phyloP scores from a whole-genome alignment of 2,329 filamentous ascomycete species.

The Teratosphaeria epicoccoides region DNA sequence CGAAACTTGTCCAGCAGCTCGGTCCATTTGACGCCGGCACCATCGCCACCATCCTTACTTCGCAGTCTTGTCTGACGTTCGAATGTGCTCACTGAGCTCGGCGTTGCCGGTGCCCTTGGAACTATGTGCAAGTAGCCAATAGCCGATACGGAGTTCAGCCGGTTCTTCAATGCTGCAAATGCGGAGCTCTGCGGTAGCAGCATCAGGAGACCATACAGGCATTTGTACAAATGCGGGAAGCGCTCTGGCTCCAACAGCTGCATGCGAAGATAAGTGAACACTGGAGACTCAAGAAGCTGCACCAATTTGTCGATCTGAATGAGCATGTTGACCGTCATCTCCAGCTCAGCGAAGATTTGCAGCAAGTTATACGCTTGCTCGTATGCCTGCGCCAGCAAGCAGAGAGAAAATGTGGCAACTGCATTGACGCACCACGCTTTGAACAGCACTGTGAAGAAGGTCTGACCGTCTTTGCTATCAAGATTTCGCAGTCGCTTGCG shows the following conservation, averaged over 20 bases:
- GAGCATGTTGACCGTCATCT: constrained; percentile 97
- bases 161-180: constrained; percentile 92
- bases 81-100: constrained; percentile 31
- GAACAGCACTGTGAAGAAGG: constrained; percentile 88
- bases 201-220: constrained; percentile 93
- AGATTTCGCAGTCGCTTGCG: constrained; percentile 82
- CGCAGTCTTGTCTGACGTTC: constrained; percentile 60
- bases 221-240: constrained; percentile 81
- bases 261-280: constrained; percentile 93
- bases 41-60: constrained; percentile 50
- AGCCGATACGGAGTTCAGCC: constrained; percentile 90
- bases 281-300: constrained; percentile 88
- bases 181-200: constrained; percentile 95
- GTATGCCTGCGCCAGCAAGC: constrained; percentile 89
- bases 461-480: constrained; percentile 87
- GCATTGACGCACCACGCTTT: constrained; percentile 98
- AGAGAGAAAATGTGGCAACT: constrained; percentile 92
- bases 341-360: constrained; percentile 94
- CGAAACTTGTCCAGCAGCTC: constrained; percentile 94
- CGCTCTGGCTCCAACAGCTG: constrained; percentile 92
- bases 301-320: constrained; percentile 99
- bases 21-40: constrained; percentile 70
- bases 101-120: constrained; percentile 35
- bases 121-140: constrained; percentile 89
- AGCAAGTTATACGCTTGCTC: constrained; percentile 94